These are phyloP conservation scores for Hypoxylon fragiforme DNA, from an alignment of 495 filamentous ascomycete species.

Conservation along the genomic window DNA sequence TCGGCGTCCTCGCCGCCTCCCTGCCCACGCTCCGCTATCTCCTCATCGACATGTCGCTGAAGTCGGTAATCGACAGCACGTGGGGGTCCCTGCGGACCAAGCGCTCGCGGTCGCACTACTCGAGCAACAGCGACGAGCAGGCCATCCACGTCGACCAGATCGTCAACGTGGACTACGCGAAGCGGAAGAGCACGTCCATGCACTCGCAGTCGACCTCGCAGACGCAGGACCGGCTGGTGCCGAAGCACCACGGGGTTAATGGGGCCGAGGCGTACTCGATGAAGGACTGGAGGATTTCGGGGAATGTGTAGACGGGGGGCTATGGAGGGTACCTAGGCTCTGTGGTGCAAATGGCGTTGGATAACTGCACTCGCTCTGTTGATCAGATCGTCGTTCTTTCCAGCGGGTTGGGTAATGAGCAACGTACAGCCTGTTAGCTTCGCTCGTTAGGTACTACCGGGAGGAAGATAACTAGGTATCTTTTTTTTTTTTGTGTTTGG, in stretches of 20 bases:
- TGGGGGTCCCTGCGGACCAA: slow-evolving; percentile 8
- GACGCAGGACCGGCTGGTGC: neutral
- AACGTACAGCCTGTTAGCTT: too few relatives aligned
- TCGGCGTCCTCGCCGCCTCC: slow-evolving; percentile 26
- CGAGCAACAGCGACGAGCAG: slow-evolving; percentile 1
- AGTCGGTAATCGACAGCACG: neutral
- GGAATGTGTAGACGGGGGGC: neutral
- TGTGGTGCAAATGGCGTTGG: too few relatives aligned
- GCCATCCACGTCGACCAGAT: neutral
- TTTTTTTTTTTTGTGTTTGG: too few relatives aligned
- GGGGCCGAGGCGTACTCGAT: neutral
- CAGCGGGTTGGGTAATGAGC: too few relatives aligned
- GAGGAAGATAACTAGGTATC: too few relatives aligned
- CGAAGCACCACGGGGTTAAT: neutral
- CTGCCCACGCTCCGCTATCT: slow-evolving; percentile 27
- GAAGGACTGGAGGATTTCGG: neutral
- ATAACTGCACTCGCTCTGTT: too few relatives aligned
- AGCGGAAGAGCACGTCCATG: neutral
- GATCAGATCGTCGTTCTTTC: too few relatives aligned
- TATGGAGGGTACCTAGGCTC: too few relatives aligned
- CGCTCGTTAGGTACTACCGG: too few relatives aligned
- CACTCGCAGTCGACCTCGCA: neutral
- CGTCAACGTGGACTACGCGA: neutral
- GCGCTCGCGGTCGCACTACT: neutral
- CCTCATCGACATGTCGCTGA: slow-evolving; percentile 1